These are phyloP conservation scores for Balakata baccata DNA, from an alignment of 345 rosid species.

Conservation along the genomic window DNA sequence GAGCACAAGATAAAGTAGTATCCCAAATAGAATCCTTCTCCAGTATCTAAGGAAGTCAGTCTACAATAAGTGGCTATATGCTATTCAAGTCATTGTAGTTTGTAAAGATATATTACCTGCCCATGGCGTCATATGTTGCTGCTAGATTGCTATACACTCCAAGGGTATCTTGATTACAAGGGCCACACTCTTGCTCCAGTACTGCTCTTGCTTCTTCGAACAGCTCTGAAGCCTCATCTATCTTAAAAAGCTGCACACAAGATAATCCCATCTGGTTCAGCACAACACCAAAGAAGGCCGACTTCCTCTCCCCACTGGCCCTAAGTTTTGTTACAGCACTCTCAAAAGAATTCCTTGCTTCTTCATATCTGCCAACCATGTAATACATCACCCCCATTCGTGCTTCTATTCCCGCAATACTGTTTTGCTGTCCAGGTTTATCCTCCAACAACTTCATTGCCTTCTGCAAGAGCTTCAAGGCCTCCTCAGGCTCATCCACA, in stretches of 20 bases:
- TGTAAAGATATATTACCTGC: conserved; percentile 57
- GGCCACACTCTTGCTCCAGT: conserved; percentile 88
- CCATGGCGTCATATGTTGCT: conserved; percentile 99
- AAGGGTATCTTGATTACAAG: conserved; percentile 94
- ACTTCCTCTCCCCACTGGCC: conserved; percentile 87
- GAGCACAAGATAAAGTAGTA: background rate
- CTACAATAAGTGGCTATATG: background rate
- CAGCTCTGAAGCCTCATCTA: conserved; percentile 90
- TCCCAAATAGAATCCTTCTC: too few relatives aligned
- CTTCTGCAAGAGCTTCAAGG: conserved; percentile 87
- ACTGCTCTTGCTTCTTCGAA: conserved; percentile 89
- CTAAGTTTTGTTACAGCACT: conserved; percentile 80
- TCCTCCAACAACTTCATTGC: conserved; percentile 93
- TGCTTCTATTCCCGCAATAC: conserved; percentile 94
- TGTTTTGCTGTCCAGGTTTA: conserved; percentile 96
- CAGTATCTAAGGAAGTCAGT: too few relatives aligned
- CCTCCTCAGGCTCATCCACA: conserved; percentile 96
- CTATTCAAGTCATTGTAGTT: background rate
- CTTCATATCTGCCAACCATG: conserved; percentile 84
- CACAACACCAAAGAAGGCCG: conserved; percentile 93
- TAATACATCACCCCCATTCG: conserved; percentile 98
- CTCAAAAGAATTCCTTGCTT: conserved; percentile 79
- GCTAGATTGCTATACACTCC: conserved; percentile 98
- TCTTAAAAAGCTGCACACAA: conserved; percentile 95
- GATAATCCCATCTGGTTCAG: conserved; percentile 99